Evolutionary conservation across 2,329 filamentous ascomycete species (phyloP).

Genomic region (Fusarium bactridioides): DNA sequence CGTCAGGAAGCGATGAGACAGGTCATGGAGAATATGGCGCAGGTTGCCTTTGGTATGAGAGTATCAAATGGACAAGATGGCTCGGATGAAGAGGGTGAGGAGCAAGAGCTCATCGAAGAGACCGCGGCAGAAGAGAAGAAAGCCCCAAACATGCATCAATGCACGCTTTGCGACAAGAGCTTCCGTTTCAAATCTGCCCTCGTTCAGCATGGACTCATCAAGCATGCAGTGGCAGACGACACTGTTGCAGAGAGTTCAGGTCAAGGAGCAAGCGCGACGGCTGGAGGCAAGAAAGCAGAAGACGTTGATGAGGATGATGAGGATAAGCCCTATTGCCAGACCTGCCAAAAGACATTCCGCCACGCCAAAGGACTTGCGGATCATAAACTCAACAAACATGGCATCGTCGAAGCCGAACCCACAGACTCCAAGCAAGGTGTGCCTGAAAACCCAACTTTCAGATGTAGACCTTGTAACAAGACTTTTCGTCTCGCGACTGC

Average conservation of each 20-base stretch:
- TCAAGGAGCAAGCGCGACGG: neutral
- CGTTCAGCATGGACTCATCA: neutral
- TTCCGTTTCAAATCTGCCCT: neutral
- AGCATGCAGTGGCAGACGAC: neutral
- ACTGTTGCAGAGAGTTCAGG: neutral
- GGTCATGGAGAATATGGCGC: neutral
- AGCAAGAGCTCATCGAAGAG: neutral
- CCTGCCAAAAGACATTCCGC: neutral
- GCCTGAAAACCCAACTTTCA: neutral
- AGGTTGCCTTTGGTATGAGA: neutral
- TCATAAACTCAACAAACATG: neutral
- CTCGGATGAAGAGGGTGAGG: neutral
- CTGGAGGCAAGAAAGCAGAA: neutral
- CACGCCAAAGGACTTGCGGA: neutral
- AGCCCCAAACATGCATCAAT: neutral
- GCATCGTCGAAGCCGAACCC: neutral
- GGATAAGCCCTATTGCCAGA: neutral
- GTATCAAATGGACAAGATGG: neutral
- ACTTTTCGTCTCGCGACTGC: neutral
- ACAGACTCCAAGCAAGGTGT: neutral
- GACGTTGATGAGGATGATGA: neutral
- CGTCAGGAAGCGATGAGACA: neutral
- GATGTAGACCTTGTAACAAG: neutral
- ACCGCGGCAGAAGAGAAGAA: neutral
- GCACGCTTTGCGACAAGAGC: neutral